phyloP scores from a whole-genome alignment of 1,284 basidiomycete species.

The Cryptococcus maquisensis region DNA sequence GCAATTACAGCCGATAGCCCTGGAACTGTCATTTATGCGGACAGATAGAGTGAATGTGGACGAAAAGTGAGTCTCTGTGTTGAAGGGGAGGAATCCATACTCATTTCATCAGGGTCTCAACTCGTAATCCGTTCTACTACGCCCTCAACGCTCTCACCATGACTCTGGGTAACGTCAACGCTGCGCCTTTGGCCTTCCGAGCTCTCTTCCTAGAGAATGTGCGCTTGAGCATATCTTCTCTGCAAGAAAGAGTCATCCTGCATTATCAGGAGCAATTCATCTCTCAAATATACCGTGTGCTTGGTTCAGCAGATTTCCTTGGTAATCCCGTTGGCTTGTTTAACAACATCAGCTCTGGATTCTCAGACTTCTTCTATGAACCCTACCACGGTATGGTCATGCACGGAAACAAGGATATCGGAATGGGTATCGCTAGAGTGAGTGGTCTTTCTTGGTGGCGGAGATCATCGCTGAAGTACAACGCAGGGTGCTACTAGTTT shows the following conservation, averaged over 20 bases:
- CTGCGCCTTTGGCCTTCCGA: slow-evolving; percentile 93
- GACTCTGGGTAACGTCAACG: slow-evolving; percentile 96
- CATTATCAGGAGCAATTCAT: slow-evolving; percentile 94
- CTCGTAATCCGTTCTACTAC: slow-evolving; percentile 88
- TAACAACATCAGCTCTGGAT: slow-evolving; percentile 98
- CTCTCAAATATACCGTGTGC: slow-evolving; percentile 89
- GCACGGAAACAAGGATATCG: slow-evolving; percentile 93
- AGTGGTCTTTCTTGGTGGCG: slow-evolving; percentile 12
- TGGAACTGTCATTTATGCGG: slow-evolving; percentile 94
- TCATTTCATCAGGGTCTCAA: slow-evolving; percentile 51
- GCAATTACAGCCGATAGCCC: slow-evolving; percentile 90
- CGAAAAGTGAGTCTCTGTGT: slow-evolving; percentile 66
- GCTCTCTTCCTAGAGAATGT: slow-evolving; percentile 93
- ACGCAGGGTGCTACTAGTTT: slow-evolving; percentile 89
- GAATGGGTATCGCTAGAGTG: slow-evolving; percentile 94
- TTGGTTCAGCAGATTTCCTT: slow-evolving; percentile 92
- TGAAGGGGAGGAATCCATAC: neutral
- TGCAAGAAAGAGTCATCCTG: slow-evolving; percentile 78
- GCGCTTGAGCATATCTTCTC: slow-evolving; percentile 76
- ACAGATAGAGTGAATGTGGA: slow-evolving; percentile 89
- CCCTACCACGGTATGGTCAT: slow-evolving; percentile 96
- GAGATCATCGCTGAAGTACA: neutral
- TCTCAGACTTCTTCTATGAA: slow-evolving; percentile 98
- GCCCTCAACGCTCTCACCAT: slow-evolving; percentile 93
- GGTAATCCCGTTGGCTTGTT: slow-evolving; percentile 86